Evolutionary conservation across 2,329 filamentous ascomycete genomes (phyloP), one percentile per base, ranked within the genome.

Genomic region (Fusarium musae): DNA sequence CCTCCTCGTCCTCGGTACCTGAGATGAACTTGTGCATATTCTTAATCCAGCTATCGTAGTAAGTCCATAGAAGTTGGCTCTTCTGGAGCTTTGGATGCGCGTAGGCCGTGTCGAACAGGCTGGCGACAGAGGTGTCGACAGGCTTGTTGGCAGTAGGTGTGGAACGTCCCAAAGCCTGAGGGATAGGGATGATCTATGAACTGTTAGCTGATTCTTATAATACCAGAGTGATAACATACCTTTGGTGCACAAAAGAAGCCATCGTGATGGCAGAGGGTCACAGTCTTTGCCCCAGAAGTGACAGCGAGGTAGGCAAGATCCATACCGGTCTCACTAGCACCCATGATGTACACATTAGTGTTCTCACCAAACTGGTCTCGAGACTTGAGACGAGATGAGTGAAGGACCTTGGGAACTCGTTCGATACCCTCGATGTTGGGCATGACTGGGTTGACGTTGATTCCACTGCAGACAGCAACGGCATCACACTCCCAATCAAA

Each of bases 61-160:
- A 84, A 2, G 71, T 72, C 86, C 86, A 87, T 9, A 84, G 80
- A 6, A 85, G 66, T 2, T 73, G 78, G 19, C 83, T 83, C n/a
- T 81, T 80, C 63, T 85, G 83, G 1, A 88, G 78, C 7, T 82
- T 64, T 0, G 84, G 83, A n/a, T 87, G 86, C 9, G 85, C 83
- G 60, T 88, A 88, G 9, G 85, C 84, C 0, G 86, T 87, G 67
- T 88, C 86, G 66, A 88, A 87, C 9, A 88, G 75, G 60, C 85
- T 86, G 15, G 85, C 85, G 3, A 84, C 80, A 2, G 83, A 83
- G 6, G 83, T 82, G 69, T 88, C 86, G 19, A 86, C 81, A 1
- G 86, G 85, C 43, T 86, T 85, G 50, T 85, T 85, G 13, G 79
- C 10, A 15, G 58, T 19, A 9, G 69, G 40, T 16, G 49, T 49